phyloP scores from a whole-genome alignment of 1,139 yeast genomes.

The Arxiozyma bovina region DNA sequence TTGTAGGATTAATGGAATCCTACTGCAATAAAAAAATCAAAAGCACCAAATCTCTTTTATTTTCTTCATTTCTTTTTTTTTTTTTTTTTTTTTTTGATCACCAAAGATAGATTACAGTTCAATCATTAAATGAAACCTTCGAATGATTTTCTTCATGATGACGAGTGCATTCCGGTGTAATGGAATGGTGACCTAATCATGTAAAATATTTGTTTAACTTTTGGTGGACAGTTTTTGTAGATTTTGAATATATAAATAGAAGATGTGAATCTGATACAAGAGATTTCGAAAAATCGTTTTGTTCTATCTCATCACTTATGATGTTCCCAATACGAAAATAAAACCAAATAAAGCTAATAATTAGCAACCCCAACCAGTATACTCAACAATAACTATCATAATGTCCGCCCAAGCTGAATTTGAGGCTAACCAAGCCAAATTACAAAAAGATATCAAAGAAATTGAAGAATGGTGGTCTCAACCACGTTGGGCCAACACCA shows the following conservation, averaged over 20 bases:
- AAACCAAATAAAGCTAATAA: not conserved
- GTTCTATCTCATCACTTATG: not conserved
- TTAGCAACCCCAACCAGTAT: slow-evolving; percentile 10
- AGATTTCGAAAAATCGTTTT: not conserved
- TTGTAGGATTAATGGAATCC: not conserved
- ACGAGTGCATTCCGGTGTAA: not conserved
- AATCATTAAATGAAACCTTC: not conserved
- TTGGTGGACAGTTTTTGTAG: not conserved
- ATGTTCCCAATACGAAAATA: not conserved
- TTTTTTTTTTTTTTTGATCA: not conserved
- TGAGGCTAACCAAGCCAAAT: slow-evolving; percentile 12
- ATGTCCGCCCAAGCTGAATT: slow-evolving; percentile 11
- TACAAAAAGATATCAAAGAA: slow-evolving; percentile 54
- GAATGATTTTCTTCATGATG: too few species aligned
- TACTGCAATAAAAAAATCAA: not conserved
- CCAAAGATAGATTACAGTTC: too few species aligned
- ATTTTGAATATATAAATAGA: not conserved
- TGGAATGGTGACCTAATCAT: not conserved
- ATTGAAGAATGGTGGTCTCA: slow-evolving; percentile 85
- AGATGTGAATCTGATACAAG: not conserved
- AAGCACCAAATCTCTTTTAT: too few species aligned
- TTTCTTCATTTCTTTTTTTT: too few species aligned
- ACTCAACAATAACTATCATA: slow-evolving; percentile 1
- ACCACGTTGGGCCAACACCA: slow-evolving; percentile 85
- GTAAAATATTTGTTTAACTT: too few species aligned